phyloP scores from a whole-genome alignment of 192 early-diverging fungal genomes.

The Chytriomyces sp. region DNA sequence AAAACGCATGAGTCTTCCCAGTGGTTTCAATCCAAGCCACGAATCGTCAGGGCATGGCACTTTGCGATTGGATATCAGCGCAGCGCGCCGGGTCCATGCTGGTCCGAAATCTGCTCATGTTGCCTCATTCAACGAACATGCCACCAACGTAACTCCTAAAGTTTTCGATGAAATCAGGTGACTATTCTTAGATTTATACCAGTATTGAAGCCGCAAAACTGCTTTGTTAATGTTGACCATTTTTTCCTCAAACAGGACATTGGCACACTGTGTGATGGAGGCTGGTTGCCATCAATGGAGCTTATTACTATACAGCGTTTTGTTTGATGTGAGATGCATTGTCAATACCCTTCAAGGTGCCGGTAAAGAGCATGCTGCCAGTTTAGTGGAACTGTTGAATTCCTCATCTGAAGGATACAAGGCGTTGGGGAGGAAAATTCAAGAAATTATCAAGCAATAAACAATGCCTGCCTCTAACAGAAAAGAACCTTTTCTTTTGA shows the following conservation, averaged over 20 bases:
- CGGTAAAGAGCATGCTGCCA: neutral
- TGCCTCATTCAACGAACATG: neutral
- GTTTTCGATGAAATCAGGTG: constrained; percentile 31
- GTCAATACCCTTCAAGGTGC: neutral
- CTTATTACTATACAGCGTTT: constrained; percentile 30
- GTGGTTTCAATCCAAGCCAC: neutral
- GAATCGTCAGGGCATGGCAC: neutral
- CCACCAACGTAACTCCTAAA: neutral
- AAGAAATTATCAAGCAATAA: neutral
- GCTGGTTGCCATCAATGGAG: constrained; percentile 34
- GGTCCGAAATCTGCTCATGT: constrained; percentile 20
- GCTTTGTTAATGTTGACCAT: neutral
- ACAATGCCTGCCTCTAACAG: neutral
- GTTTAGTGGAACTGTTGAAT: neutral
- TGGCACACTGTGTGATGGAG: constrained; percentile 21
- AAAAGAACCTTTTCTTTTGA: too few relatives aligned
- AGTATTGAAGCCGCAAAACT: neutral
- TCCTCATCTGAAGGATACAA: neutral
- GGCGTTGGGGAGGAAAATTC: neutral
- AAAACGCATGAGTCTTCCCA: constrained; percentile 14
- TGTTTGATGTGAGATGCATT: constrained; percentile 31
- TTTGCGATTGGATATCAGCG: constrained; percentile 16
- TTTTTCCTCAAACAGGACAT: constrained; percentile 15
- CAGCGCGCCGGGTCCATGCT: neutral
- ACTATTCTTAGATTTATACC: neutral